Evolutionary conservation across 2,329 filamentous ascomycete genomes (phyloP), one percentile per base, ranked within the genome.

Genomic region (Trichothecium sympodiale): DNA sequence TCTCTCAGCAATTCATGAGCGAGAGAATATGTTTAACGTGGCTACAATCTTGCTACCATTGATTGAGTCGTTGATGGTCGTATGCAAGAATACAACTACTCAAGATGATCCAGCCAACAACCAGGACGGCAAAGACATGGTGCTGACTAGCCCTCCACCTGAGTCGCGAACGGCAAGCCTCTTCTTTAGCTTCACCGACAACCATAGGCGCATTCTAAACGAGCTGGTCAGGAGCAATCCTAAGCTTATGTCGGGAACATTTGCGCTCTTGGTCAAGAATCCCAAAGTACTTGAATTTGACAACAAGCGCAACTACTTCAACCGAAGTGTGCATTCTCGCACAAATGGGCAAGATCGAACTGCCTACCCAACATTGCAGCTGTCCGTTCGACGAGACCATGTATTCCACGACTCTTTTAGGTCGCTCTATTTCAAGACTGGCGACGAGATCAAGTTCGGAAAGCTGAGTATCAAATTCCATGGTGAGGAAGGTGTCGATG

Each of bases 231-330:
- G 93, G 44, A 86, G 94, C 53, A 96, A 94, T 46, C 91, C 93
- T 20, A 94, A 94, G 58, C 76, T 98, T 44, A 98, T 98, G 93
- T 95, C 89, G 40, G 91, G 91, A 36, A 95, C 89, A 3, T 95
- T 98, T 61, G 88, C 89, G 9, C 71, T 98, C 13, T 65, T 98
- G 33, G 91, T 96, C 43, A 95, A 94, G 68, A 98, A 98, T 53
- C 93, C 91, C 17, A 98, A 96, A 69, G 93, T 98, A 4, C 69
- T 98, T 10, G 91, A 98, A 54, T 98, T 98, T 51, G 91, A 98
- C 64, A 98, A 98, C 66, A 98, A 98, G 68, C 87, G 91, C 50
- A 96, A 94, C 62, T 98, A 93, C 70, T 98, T 98, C 69, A 95
- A 79, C 55, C 83, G 91, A 41, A 88, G 86, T 51, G 80, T 98